phyloP scores from a whole-genome alignment of 192 early-diverging fungal genomes.

The Gigaspora rosea region DNA sequence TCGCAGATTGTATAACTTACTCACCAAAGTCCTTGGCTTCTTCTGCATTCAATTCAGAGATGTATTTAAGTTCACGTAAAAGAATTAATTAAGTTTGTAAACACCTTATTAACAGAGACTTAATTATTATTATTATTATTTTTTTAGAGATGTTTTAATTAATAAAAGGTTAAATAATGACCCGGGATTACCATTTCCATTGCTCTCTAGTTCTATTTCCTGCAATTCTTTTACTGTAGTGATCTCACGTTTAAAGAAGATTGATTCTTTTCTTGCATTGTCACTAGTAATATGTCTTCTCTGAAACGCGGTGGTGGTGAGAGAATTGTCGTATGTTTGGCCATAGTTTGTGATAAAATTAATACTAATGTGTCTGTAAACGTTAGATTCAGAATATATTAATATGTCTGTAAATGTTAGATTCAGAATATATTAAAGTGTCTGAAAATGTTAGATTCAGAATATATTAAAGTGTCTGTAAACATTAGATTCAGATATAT shows the following conservation, averaged over 20 bases:
- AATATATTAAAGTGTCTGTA: too few species aligned
- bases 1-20: conserved; percentile 15
- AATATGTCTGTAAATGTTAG: neutral
- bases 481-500: too few species aligned
- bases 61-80: conserved; percentile 41
- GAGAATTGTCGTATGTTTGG: neutral
- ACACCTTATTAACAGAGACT: conserved; percentile 47
- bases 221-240: conserved; percentile 63
- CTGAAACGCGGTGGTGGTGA: neutral
- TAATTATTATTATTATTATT: neutral
- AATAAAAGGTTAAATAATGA: neutral
- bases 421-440: neutral
- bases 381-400: neutral
- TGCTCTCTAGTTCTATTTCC: conserved; percentile 80
- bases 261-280: conserved; percentile 34
- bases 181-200: conserved; percentile 53
- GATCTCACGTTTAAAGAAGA: conserved; percentile 61
- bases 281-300: neutral
- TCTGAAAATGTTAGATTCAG: neutral
- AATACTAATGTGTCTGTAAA: neutral
- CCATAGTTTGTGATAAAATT: neutral
- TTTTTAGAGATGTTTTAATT: neutral
- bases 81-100: conserved; percentile 62
- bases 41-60: neutral
- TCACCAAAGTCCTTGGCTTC: neutral